phyloP scores from a whole-genome alignment of 2,329 filamentous ascomycete genomes.

The Colletotrichum sp. region DNA sequence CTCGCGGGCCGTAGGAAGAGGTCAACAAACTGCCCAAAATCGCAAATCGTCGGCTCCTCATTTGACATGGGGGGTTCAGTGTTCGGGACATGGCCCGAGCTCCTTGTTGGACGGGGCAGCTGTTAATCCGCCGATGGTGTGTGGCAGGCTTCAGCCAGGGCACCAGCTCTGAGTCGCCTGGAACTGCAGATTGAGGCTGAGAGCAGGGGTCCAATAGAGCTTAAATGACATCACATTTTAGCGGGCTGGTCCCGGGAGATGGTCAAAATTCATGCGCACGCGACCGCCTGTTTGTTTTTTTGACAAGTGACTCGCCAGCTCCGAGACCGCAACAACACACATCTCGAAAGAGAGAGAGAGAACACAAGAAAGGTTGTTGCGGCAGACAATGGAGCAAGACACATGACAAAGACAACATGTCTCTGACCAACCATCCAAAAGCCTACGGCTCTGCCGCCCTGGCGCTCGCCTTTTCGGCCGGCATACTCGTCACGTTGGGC shows the following conservation, averaged over 20 bases:
- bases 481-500: constrained; percentile 75
- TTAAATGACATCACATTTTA: constrained; percentile 17
- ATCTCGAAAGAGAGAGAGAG: background rate
- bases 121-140: constrained; percentile 17
- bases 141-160: background rate
- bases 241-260: constrained; percentile 6
- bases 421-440: constrained; percentile 64
- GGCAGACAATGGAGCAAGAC: constrained; percentile 3
- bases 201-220: background rate
- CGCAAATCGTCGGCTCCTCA: constrained; percentile 11
- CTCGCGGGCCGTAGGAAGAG: constrained; percentile 15
- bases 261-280: background rate
- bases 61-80: background rate
- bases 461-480: constrained; percentile 76
- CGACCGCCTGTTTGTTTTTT: background rate
- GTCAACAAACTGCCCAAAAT: constrained; percentile 6
- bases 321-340: background rate
- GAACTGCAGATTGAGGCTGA: constrained; percentile 1
- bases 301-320: background rate
- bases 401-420: constrained; percentile 47
- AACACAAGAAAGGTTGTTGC: background rate
- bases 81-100: constrained; percentile 26
- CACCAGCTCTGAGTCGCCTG: background rate
- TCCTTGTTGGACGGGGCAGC: constrained; percentile 20
- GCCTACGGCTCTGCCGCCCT: constrained; percentile 70